Evolutionary conservation across 768 basidiomycete species (phyloP).

Genomic region (Wakefieldia striispora): DNA sequence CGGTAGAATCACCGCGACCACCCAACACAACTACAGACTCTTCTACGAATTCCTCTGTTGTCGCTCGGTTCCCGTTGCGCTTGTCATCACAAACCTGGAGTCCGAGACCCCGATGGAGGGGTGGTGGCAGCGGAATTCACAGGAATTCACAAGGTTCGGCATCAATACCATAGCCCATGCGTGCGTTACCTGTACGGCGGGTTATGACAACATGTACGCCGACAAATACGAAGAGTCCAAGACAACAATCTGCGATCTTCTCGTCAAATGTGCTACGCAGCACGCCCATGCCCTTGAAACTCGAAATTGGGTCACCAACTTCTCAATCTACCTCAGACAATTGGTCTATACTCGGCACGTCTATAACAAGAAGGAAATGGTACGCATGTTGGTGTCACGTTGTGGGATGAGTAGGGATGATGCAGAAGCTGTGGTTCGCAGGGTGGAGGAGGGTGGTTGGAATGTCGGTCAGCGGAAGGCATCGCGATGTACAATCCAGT

Average conservation of each 20-base stretch:
- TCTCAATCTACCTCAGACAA: constrained; percentile 24
- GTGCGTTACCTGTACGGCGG: constrained; percentile 32
- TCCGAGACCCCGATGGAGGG: constrained; percentile 30
- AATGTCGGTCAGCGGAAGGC: not conserved
- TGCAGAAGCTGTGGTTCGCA: constrained; percentile 17
- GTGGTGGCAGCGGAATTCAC: constrained; percentile 34
- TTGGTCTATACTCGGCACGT: constrained; percentile 21
- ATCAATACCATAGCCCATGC: constrained; percentile 26
- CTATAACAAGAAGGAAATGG: constrained; percentile 24
- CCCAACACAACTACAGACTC: constrained; percentile 36
- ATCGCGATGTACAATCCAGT: constrained; percentile 20
- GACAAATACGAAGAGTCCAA: constrained; percentile 38
- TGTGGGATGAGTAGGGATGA: constrained; percentile 25
- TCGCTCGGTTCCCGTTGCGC: constrained; percentile 35
- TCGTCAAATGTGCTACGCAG: constrained; percentile 18
- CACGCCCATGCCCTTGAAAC: constrained; percentile 21
- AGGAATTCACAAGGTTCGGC: constrained; percentile 20
- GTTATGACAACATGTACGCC: constrained; percentile 30
- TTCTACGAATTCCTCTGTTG: constrained; percentile 40
- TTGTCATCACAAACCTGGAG: constrained; percentile 42
- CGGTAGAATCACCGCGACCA: constrained; percentile 35
- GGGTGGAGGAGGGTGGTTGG: constrained; percentile 12
- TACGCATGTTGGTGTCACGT: constrained; percentile 22
- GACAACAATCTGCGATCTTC: constrained; percentile 23
- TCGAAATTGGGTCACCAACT: constrained; percentile 23